Percentiles rank a stretch among this genome's conserved stretches.
phyloP scores from a whole-genome alignment of 352 stramenopile species.

The Elongisporangium anandrum region DNA sequence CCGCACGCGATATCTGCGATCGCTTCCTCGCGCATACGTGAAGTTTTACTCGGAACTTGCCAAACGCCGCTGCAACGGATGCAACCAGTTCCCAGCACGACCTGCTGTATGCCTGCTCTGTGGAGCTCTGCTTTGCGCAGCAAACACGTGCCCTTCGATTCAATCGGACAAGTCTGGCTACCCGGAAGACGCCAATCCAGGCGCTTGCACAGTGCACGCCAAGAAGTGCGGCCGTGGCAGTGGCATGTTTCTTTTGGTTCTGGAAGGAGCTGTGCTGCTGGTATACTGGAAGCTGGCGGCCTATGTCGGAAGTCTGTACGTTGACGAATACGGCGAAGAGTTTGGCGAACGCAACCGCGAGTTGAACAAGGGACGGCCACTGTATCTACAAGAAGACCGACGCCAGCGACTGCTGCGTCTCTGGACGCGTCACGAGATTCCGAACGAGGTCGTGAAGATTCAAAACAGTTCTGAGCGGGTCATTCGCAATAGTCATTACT shows the following conservation, averaged over 20 bases:
- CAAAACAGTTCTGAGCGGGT: conserved; percentile 87
- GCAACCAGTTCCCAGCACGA: conserved; percentile 73
- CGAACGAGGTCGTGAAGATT: conserved; percentile 85
- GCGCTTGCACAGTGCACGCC: conserved; percentile 78
- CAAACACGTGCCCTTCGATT: conserved; percentile 74
- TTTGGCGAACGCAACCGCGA: conserved; percentile 83
- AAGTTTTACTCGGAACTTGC: conserved; percentile 84
- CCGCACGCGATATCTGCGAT: conserved; percentile 67
- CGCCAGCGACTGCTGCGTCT: conserved; percentile 67
- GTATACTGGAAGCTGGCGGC: conserved; percentile 86
- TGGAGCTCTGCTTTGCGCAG: conserved; percentile 72
- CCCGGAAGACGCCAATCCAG: conserved; percentile 74
- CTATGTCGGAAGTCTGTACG: conserved; percentile 79
- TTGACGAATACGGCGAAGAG: conserved; percentile 87
- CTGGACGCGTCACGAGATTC: conserved; percentile 79
- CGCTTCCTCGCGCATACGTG: conserved; percentile 69
- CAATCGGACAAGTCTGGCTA: conserved; percentile 67
- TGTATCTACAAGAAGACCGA: conserved; percentile 75
- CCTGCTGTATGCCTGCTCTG: conserved; percentile 85
- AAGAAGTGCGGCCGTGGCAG: conserved; percentile 83
- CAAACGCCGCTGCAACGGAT: conserved; percentile 72
- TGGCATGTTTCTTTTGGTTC: conserved; percentile 77
- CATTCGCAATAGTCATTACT: conserved; percentile 87
- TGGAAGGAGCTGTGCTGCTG: conserved; percentile 80
- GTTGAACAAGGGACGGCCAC: conserved; percentile 71